Evolutionary conservation across 2,329 filamentous ascomycete genomes (phyloP).

Genomic region (Fusarium brachygibbosum): DNA sequence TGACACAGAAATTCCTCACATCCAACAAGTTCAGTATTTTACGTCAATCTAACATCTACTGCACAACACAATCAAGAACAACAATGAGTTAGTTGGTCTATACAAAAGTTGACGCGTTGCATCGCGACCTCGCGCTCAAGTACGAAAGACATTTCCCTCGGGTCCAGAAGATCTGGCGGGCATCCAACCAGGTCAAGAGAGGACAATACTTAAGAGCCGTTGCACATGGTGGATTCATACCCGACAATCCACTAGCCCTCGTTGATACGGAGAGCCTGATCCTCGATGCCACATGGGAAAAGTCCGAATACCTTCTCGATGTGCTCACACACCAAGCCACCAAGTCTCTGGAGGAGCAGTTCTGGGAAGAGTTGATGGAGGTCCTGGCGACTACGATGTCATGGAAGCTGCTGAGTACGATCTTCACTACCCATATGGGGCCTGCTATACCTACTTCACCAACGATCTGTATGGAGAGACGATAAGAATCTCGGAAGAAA

Average conservation of each 20-base stretch:
- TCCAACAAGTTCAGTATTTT: neutral
- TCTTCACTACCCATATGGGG: no score
- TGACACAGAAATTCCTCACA: neutral
- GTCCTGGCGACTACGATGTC: slow-evolving; percentile 52
- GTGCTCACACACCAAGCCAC: slow-evolving; percentile 57
- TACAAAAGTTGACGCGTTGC: neutral
- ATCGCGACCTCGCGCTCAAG: neutral
- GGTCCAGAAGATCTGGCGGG: neutral
- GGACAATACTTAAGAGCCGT: slow-evolving; percentile 36
- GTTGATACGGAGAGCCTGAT: no score
- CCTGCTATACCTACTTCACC: no score
- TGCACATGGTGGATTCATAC: no score
- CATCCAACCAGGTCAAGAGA: neutral
- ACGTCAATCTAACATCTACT: neutral
- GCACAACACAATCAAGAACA: neutral
- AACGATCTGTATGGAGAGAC: no score
- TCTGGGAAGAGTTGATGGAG: slow-evolving; percentile 49
- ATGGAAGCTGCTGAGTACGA: no score
- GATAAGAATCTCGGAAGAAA: no score
- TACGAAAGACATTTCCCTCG: neutral
- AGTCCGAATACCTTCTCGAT: no score
- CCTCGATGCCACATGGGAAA: no score
- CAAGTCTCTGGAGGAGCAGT: slow-evolving; percentile 53
- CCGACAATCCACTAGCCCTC: no score
- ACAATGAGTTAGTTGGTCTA: neutral